A percentile compares a stretch with the other conserved stretches of the same genome.
phyloP scores from a whole-genome alignment of 2,329 filamentous ascomycete genomes.

The Claviceps pazoutovae region DNA sequence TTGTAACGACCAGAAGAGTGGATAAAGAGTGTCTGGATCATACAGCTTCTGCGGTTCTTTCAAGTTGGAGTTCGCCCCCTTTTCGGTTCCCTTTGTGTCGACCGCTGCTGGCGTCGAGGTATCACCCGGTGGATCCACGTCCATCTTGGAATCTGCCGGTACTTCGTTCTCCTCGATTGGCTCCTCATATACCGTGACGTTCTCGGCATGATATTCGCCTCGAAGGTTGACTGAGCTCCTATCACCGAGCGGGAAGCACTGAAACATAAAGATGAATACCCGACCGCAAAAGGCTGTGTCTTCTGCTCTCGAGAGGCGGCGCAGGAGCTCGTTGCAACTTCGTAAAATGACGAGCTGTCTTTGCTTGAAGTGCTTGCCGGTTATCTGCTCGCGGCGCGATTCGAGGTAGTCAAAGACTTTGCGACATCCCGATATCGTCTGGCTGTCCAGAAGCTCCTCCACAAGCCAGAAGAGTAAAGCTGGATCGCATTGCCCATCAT shows the following conservation, averaged over 20 bases:
- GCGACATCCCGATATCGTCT: slow-evolving; percentile 83
- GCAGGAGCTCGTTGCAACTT: slow-evolving; percentile 88
- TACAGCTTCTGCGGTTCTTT: slow-evolving; percentile 39
- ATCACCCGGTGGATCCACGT: slow-evolving; percentile 43
- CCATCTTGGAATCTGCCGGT: slow-evolving; percentile 33
- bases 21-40: slow-evolving; percentile 64
- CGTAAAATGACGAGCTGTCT: slow-evolving; percentile 85
- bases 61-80: slow-evolving; percentile 26
- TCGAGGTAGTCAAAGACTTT: slow-evolving; percentile 91
- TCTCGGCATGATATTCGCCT: slow-evolving; percentile 92
- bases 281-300: slow-evolving; percentile 95
- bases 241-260: slow-evolving; percentile 91
- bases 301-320: slow-evolving; percentile 83
- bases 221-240: slow-evolving; percentile 94
- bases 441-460: slow-evolving; percentile 89
- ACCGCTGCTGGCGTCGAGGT: slow-evolving; percentile 15
- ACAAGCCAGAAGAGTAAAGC: slow-evolving; percentile 79
- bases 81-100: slow-evolving; percentile 13
- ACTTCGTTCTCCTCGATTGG: slow-evolving; percentile 17
- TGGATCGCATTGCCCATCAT: slow-evolving; percentile 63
- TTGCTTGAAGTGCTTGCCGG: slow-evolving; percentile 62
- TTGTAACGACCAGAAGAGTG: slow-evolving; percentile 88
- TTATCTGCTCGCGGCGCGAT: slow-evolving; percentile 79
- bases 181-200: slow-evolving; percentile 68
- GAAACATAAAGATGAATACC: slow-evolving; percentile 97